phyloP scores from a whole-genome alignment of 164 flowering plant genomes.

The Kingdonia uniflora region DNA sequence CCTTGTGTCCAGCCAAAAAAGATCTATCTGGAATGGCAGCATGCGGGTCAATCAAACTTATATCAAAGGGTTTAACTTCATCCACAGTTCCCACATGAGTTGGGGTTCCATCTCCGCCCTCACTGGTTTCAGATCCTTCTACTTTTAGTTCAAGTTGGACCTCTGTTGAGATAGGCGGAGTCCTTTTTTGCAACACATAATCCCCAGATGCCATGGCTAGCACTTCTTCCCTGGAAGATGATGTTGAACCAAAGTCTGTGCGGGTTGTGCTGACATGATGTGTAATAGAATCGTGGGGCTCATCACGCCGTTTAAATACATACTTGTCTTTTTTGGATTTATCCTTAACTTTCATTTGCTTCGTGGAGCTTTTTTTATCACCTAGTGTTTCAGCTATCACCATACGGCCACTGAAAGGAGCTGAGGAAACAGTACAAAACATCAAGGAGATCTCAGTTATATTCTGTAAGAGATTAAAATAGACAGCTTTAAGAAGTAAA shows the following conservation, averaged over 20 bases:
- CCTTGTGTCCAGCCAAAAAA: conserved; percentile 1
- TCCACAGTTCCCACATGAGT: conserved; percentile 12
- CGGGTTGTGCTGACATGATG: conserved; percentile 21
- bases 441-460: too few relatives aligned
- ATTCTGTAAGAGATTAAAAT: too few relatives aligned
- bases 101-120: conserved; percentile 9
- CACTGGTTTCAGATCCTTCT: conserved; percentile 12
- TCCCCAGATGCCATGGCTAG: conserved; percentile 26
- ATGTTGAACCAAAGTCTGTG: conserved; percentile 13
- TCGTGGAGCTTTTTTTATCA: conserved; percentile 40
- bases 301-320: conserved; percentile 73
- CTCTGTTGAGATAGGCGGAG: conserved; percentile 14
- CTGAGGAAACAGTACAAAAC: conserved; percentile 27
- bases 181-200: conserved; percentile 53
- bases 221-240: conserved; percentile 23
- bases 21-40: too few relatives aligned
- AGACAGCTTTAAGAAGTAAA: too few relatives aligned
- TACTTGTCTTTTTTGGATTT: conserved; percentile 57
- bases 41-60: neutral
- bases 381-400: conserved; percentile 85
- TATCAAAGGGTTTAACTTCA: conserved; percentile 4
- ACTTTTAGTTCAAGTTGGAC: conserved; percentile 13
- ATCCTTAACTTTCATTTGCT: conserved; percentile 52
- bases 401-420: conserved; percentile 90
- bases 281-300: conserved; percentile 17